Evolutionary conservation across 768 basidiomycete genomes (phyloP).

Genomic region (Termitomyces sp.): DNA sequence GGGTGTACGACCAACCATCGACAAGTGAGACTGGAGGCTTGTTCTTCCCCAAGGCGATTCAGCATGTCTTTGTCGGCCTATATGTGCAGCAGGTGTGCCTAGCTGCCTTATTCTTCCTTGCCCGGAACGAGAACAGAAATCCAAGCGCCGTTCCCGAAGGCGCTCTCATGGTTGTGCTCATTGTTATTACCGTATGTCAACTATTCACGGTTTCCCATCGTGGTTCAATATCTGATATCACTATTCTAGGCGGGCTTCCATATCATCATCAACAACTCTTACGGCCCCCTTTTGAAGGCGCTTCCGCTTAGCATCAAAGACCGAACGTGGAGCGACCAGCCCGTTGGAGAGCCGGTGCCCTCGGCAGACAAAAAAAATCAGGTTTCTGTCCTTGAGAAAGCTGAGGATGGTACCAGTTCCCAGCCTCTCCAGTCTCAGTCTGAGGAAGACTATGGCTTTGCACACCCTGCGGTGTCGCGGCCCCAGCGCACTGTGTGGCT

Average conservation of each 20-base stretch:
- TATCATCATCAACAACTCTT: conserved; percentile 70
- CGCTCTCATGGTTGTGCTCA: conserved; percentile 80
- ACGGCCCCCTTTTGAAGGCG: conserved; percentile 67
- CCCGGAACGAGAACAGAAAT: conserved; percentile 46
- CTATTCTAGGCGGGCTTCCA: conserved; percentile 62
- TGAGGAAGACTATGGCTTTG: conserved; percentile 64
- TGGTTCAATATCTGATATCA: no score
- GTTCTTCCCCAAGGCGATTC: conserved; percentile 94
- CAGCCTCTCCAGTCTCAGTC: background rate
- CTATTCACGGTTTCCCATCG: background rate
- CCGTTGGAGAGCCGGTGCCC: background rate
- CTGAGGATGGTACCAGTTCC: conserved; percentile 6
- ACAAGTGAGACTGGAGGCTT: conserved; percentile 82
- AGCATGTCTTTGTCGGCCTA: conserved; percentile 90
- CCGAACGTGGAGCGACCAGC: conserved; percentile 41
- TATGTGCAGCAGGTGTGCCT: conserved; percentile 70
- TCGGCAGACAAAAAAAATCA: background rate
- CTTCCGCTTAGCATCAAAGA: conserved; percentile 81
- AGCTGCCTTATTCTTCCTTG: conserved; percentile 66
- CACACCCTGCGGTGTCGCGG: conserved; percentile 76
- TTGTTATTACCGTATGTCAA: conserved; percentile 71
- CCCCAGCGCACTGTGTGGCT: conserved; percentile 85
- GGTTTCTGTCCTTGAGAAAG: background rate
- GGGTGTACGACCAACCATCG: conserved; percentile 67
- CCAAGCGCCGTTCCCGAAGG: conserved; percentile 69